These are phyloP conservation scores for Solanum hybrid DNA, from an alignment of 305 asterid genomes.

Conservation along the genomic window DNA sequence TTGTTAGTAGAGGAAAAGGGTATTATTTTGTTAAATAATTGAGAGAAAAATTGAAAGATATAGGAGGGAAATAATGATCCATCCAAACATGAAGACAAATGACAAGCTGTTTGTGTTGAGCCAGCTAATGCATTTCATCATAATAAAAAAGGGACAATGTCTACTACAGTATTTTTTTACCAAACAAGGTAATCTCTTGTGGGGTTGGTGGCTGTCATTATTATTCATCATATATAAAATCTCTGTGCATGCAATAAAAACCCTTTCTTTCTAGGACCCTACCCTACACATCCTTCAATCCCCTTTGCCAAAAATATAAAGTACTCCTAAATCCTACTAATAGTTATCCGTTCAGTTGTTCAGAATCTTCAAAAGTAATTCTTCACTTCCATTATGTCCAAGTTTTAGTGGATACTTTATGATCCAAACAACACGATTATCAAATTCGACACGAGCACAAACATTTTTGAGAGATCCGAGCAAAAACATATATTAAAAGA, in stretches of 20 bases:
- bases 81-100: conserved; percentile 11
- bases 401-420: too few species aligned
- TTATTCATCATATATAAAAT: conserved; percentile 8
- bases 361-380: neutral
- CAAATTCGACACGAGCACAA: neutral
- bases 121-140: conserved; percentile 16
- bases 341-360: too few species aligned
- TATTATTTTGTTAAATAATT: neutral
- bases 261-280: neutral
- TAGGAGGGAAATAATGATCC: neutral
- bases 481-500: neutral
- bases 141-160: neutral
- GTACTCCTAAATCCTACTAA: neutral
- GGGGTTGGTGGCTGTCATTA: conserved; percentile 31
- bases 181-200: conserved; percentile 15
- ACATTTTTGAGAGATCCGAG: neutral
- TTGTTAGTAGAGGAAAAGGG: neutral
- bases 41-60: neutral
- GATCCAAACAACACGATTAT: neutral
- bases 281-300: neutral
- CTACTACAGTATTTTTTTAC: neutral
- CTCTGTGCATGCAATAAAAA: neutral
- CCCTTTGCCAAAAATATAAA: neutral
- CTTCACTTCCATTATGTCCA: neutral
- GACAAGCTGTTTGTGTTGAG: conserved; percentile 7